These are phyloP conservation scores for Diaporthe citrichinensis DNA, from an alignment of 2,329 filamentous ascomycete species.

Conservation along the genomic window DNA sequence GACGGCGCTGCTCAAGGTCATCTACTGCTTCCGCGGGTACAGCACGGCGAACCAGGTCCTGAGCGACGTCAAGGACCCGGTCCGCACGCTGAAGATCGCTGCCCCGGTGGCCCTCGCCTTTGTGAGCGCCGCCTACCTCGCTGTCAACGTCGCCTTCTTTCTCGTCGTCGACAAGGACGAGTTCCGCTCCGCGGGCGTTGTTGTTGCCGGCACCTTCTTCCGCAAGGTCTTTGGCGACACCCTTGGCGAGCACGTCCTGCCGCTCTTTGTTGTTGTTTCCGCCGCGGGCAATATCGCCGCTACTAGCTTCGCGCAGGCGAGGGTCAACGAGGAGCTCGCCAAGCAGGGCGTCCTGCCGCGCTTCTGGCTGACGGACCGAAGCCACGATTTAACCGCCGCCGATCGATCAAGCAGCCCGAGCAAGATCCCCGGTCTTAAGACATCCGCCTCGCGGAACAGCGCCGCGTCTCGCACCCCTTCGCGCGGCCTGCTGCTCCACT, in stretches of 20 bases:
- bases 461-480: conserved; percentile 42
- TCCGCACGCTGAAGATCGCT: conserved; percentile 70
- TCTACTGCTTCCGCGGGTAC: conserved; percentile 69
- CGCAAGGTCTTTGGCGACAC: conserved; percentile 66
- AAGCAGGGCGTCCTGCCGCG: conserved; percentile 62
- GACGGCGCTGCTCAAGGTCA: conserved; percentile 68
- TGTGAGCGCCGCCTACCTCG: conserved; percentile 69
- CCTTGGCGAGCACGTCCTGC: conserved; percentile 58
- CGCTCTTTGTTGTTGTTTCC: conserved; percentile 61
- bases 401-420: conserved; percentile 30
- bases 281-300: conserved; percentile 64
- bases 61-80: conserved; percentile 69
- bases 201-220: conserved; percentile 71
- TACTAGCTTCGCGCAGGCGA: conserved; percentile 63
- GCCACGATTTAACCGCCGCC: conserved; percentile 36
- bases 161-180: conserved; percentile 70
- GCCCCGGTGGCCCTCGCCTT: conserved; percentile 67
- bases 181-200: conserved; percentile 65
- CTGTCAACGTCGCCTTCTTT: conserved; percentile 72
- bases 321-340: conserved; percentile 63
- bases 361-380: conserved; percentile 49
- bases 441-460: too few relatives aligned
- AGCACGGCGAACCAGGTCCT: conserved; percentile 69
- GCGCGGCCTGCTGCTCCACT: conserved; percentile 68
- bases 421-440: conserved; percentile 12